Conservation (phyloP, 768 basidiomycete genomes). For the Zangia roseola region DNA sequence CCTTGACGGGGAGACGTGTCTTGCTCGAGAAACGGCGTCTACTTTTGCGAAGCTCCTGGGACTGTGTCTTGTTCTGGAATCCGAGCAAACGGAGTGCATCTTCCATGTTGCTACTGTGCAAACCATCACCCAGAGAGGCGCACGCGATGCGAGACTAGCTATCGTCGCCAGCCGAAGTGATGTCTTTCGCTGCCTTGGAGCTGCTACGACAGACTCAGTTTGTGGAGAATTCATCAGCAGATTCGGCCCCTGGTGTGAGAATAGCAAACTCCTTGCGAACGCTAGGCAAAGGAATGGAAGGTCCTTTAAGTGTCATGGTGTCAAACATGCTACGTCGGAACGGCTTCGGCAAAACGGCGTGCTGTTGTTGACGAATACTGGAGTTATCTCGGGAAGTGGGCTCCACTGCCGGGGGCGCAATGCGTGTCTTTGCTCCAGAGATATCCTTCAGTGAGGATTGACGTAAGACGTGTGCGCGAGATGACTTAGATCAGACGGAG, state of each 20-base stretch:
- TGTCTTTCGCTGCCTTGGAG: background rate
- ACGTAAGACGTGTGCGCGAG: no score
- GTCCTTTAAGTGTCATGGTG: slow-evolving; percentile 17
- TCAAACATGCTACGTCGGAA: slow-evolving; percentile 23
- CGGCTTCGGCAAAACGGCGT: slow-evolving; percentile 10
- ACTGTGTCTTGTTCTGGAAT: background rate
- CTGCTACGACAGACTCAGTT: slow-evolving; percentile 1
- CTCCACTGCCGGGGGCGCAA: no score
- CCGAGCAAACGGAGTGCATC: background rate
- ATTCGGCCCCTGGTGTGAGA: background rate
- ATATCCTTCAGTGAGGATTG: background rate
- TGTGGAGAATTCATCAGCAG: background rate
- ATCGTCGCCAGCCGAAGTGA: background rate
- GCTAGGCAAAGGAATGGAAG: background rate
- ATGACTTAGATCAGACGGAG: no score
- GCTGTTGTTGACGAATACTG: background rate
- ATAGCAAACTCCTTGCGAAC: background rate
- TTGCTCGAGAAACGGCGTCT: background rate
- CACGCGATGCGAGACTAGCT: background rate
- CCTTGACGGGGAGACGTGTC: background rate
- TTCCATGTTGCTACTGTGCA: background rate
- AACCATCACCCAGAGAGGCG: background rate
- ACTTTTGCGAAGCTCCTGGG: background rate
- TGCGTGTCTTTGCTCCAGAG: slow-evolving; percentile 3
- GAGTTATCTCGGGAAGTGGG: background rate